Conservation (phyloP, 768 basidiomycete species). For the Podaxis mareebaensis region DNA sequence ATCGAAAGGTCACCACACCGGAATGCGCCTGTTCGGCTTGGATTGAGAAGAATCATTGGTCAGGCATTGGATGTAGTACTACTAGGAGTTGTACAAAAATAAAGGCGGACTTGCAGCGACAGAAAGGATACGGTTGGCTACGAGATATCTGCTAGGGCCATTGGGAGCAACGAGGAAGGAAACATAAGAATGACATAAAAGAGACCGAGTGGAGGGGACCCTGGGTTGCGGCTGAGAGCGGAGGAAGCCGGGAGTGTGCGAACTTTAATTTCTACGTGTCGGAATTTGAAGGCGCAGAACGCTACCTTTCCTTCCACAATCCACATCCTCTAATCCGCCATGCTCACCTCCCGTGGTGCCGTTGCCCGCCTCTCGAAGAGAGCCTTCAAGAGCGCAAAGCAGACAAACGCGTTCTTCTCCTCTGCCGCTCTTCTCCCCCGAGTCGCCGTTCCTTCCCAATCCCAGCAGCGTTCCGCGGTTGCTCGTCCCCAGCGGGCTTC, state of each 20-base stretch:
- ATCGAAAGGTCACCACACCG: neutral
- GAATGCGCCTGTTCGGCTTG: constrained; percentile 6
- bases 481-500: constrained; percentile 52
- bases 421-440: constrained; percentile 64
- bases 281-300: constrained; percentile 32
- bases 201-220: neutral
- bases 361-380: constrained; percentile 86
- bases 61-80: neutral
- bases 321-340: constrained; percentile 44
- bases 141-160: neutral
- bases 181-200: constrained; percentile 4
- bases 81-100: neutral
- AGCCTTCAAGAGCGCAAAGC: constrained; percentile 73
- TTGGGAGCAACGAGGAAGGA: neutral
- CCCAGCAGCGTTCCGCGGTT: constrained; percentile 45
- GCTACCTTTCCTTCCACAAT: constrained; percentile 27
- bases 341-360: constrained; percentile 87
- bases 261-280: constrained; percentile 49
- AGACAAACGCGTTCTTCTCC: constrained; percentile 80
- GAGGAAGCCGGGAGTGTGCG: constrained; percentile 51
- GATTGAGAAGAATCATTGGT: neutral
- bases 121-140: neutral
- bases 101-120: neutral
- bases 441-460: constrained; percentile 46
- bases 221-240: constrained; percentile 24